Base-by-base conservation (phyloP, 257 asterid genomes). In the Scutellaria barbata region DNA sequence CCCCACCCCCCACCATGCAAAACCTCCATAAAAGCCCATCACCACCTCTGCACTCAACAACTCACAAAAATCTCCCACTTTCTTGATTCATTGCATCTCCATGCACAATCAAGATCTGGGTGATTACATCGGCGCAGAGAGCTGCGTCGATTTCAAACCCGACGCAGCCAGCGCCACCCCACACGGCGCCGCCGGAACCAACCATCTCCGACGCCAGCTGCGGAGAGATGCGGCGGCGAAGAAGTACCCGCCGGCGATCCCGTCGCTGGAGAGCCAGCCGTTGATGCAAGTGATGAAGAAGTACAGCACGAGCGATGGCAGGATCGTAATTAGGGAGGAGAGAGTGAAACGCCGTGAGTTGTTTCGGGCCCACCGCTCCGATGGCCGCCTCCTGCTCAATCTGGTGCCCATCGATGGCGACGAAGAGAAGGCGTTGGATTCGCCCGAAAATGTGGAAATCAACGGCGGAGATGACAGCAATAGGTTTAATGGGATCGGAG, bases 191-290 rank as follows among this genome's bases (percentile, higher is more conserved):
- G 54, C 35, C 5, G 59, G 33, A 12, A 1, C 10, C 5, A 10
- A 17, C 8, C 16, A 3, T 3, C 7, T 6, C 0, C 50, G 73
- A 2, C 41, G 76, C 0, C 18, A 33, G 47, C 41, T n/a, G n/a
- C n/a, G 74, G 55, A 11, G 57, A 58, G 46, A 13, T 3, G 45
- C 46, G 51, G 75, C 52, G 59, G 77, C 43, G 72, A 74, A 46
- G 47, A 59, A 66, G 52, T 88, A 70, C 51, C 94, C 94, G 10
- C 96, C 97, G 41, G 89, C 87, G 14, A 71, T 90, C 20, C 74
- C 89, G 0, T 71, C 72, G 51, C 72, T 83, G 35, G 35, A 30
- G 35, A 30, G 35, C 35, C 35, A 4, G 20, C 76, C 85, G 86
- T 22, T 22, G 25, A 22, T 22, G 25, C 25, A 22, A 1, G 69